These are phyloP conservation scores for Musa acuminata DNA, from an alignment of 176 grass and related monocot genomes.

Conservation along the genomic window DNA sequence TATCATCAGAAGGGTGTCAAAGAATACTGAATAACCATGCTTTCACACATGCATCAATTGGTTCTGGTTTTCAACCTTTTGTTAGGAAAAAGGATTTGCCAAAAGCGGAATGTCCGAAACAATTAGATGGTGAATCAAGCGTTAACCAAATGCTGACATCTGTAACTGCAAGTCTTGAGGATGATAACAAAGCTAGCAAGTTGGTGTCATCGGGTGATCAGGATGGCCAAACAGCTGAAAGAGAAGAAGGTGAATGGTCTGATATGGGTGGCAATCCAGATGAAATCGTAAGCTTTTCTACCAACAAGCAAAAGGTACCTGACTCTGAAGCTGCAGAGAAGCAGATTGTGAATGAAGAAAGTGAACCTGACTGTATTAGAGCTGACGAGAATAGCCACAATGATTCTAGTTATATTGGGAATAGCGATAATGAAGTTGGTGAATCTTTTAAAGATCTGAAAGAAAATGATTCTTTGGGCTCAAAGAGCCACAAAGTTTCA, in stretches of 20 bases:
- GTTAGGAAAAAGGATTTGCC: slow-evolving; percentile 51
- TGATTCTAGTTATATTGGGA: slow-evolving; percentile 30
- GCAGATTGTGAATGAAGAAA: slow-evolving; percentile 43
- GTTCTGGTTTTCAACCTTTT: slow-evolving; percentile 94
- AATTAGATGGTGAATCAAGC: slow-evolving; percentile 21
- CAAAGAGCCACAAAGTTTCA: slow-evolving; percentile 26
- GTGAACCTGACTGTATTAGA: slow-evolving; percentile 25
- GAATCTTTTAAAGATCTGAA: slow-evolving; percentile 40
- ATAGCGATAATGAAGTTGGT: slow-evolving; percentile 37
- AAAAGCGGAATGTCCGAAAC: slow-evolving; percentile 13
- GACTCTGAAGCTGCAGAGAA: slow-evolving; percentile 27
- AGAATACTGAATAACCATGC: slow-evolving; percentile 79
- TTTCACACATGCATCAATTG: slow-evolving; percentile 64
- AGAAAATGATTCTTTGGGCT: slow-evolving; percentile 20
- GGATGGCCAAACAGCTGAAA: slow-evolving; percentile 48
- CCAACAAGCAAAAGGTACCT: slow-evolving; percentile 45
- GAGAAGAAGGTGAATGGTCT: slow-evolving; percentile 99
- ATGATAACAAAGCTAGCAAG: slow-evolving; percentile 19
- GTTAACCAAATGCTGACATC: slow-evolving; percentile 28
- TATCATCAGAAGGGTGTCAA: slow-evolving; percentile 34
- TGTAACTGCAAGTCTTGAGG: slow-evolving; percentile 16
- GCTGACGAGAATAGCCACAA: slow-evolving; percentile 27
- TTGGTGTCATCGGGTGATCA: slow-evolving; percentile 25
- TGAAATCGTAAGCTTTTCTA: slow-evolving; percentile 30
- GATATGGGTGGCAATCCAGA: slow-evolving; percentile 69